A percentile compares a stretch with the other conserved stretches of the same genome.
phyloP scores from a whole-genome alignment of 257 asterid species.

The Solanum dulcamara region DNA sequence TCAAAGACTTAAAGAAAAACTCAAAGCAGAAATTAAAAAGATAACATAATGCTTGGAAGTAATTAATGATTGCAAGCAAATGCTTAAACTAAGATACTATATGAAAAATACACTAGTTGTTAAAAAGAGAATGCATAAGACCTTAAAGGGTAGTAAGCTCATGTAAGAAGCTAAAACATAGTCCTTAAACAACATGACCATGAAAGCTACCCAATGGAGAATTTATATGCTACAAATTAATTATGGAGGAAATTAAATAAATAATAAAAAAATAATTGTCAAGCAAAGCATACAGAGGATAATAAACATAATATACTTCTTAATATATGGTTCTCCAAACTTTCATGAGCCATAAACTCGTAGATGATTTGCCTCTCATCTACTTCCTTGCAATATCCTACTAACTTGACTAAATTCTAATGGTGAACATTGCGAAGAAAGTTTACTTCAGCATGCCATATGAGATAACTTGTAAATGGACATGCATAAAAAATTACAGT shows the following conservation, averaged over 20 bases:
- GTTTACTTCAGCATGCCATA: too few species aligned
- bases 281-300: neutral
- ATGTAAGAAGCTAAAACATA: neutral
- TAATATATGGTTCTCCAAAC: slow-evolving; percentile 87
- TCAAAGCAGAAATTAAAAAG: neutral
- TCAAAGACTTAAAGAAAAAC: neutral
- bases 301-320: slow-evolving; percentile 35
- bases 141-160: neutral
- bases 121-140: neutral
- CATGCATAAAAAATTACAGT: too few species aligned
- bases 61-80: neutral
- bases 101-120: neutral
- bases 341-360: slow-evolving; percentile 82
- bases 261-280: neutral
- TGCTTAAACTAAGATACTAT: neutral
- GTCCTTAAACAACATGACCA: neutral
- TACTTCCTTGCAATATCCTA: too few species aligned
- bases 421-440: too few species aligned
- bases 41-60: neutral
- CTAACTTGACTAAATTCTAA: too few species aligned
- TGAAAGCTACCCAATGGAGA: neutral
- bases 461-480: too few species aligned
- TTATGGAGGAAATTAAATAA: too few species aligned
- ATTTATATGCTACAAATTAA: neutral
- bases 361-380: slow-evolving; percentile 25